These are phyloP conservation scores for Rhodofomes roseus DNA, from an alignment of 1,284 basidiomycete species.

Conservation along the genomic window DNA sequence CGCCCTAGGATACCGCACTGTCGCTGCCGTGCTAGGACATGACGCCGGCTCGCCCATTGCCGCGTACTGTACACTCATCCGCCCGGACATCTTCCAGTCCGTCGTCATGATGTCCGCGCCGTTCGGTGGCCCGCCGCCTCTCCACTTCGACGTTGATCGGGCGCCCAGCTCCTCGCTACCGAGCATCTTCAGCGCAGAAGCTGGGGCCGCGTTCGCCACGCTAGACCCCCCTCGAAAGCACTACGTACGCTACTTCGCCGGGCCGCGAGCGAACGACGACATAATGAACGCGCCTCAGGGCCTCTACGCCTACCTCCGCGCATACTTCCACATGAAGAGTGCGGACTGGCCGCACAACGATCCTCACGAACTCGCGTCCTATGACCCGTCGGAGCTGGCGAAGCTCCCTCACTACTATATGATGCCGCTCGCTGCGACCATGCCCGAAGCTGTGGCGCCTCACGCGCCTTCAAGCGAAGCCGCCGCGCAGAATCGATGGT, in stretches of 20 bases:
- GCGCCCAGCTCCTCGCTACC: background rate
- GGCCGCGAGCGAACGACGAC: conserved; percentile 43
- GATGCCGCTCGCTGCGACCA: conserved; percentile 49
- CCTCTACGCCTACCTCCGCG: conserved; percentile 47
- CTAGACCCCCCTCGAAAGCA: conserved; percentile 55
- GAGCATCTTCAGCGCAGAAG: conserved; percentile 11
- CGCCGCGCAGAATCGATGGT: conserved; percentile 37
- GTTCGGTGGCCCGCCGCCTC: conserved; percentile 41
- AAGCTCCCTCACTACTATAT: conserved; percentile 59
- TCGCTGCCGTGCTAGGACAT: conserved; percentile 51
- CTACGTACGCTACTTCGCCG: conserved; percentile 50
- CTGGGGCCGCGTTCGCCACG: conserved; percentile 30
- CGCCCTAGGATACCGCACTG: conserved; percentile 45
- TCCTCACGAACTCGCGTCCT: conserved; percentile 34
- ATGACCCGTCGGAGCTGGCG: conserved; percentile 33
- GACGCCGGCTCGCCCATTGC: conserved; percentile 56
- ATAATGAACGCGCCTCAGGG: conserved; percentile 40
- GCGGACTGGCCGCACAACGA: conserved; percentile 46
- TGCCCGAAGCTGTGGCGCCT: conserved; percentile 45
- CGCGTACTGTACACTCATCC: conserved; percentile 46
- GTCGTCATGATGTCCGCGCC: conserved; percentile 60
- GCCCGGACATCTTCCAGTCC: conserved; percentile 52
- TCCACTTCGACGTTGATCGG: conserved; percentile 20
- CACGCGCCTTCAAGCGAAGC: conserved; percentile 23
- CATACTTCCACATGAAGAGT: conserved; percentile 60